phyloP scores from a whole-genome alignment of 208 protist genomes.

The Trypanosoma platydactyli region DNA sequence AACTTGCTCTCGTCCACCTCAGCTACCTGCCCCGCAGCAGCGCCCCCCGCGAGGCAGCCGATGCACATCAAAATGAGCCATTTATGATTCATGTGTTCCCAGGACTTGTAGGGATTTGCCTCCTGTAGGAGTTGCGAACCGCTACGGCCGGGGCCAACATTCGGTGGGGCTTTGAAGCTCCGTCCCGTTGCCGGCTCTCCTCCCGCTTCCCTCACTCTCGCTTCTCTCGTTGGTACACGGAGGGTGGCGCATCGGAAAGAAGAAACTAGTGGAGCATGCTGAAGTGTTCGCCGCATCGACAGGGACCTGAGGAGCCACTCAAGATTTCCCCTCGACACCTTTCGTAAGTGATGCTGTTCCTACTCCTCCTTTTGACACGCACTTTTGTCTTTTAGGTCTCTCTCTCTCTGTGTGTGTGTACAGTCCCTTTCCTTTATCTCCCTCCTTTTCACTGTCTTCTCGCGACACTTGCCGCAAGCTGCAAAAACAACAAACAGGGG shows the following conservation, averaged over 20 bases:
- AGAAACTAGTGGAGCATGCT: background rate
- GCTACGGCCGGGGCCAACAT: conserved; percentile 43
- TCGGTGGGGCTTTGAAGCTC: conserved; percentile 46
- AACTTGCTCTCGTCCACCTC: conserved; percentile 80
- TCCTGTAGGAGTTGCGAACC: conserved; percentile 38
- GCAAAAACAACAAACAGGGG: background rate
- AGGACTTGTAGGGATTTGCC: conserved; percentile 88
- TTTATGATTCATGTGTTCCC: conserved; percentile 83
- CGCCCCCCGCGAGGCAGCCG: conserved; percentile 70
- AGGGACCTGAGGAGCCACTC: too few relatives aligned
- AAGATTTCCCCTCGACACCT: too few relatives aligned
- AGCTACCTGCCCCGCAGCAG: conserved; percentile 60
- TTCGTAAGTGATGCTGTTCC: too few relatives aligned
- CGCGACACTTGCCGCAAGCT: background rate
- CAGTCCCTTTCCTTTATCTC: background rate
- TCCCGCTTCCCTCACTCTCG: background rate
- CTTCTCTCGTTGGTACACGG: background rate
- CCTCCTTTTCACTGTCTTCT: background rate
- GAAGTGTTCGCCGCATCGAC: conserved; percentile 1
- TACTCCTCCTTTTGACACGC: too few relatives aligned
- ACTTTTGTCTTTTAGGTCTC: too few relatives aligned
- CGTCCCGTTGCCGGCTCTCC: background rate
- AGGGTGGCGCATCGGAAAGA: background rate
- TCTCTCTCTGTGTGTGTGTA: too few relatives aligned
- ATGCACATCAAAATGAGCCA: conserved; percentile 83